These are phyloP conservation scores for Sugiyamaella chiloensis DNA, from an alignment of 805 yeast species.

Conservation along the genomic window DNA sequence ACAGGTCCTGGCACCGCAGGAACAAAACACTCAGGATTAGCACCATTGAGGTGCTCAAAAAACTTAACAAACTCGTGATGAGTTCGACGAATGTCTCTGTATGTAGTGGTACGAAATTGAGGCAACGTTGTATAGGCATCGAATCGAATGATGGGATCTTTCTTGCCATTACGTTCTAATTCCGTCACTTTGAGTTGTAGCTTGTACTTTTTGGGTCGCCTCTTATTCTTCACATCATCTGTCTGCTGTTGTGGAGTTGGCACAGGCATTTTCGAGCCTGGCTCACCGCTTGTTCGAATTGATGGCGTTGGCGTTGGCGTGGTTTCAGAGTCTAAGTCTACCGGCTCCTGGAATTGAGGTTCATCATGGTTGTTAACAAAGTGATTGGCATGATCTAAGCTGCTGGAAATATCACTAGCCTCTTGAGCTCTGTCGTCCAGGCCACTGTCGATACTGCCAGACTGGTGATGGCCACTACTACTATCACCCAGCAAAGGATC, in stretches of 20 bases:
- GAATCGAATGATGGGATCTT: slow-evolving; percentile 76
- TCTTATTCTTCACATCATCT: not conserved
- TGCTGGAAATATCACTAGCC: not conserved
- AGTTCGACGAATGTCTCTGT: slow-evolving; percentile 75
- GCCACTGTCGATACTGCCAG: not conserved
- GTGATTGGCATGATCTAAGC: not conserved
- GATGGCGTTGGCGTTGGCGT: not conserved
- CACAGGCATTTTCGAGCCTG: not conserved
- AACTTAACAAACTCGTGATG: slow-evolving; percentile 72
- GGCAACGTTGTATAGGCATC: slow-evolving; percentile 70
- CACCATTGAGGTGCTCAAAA: slow-evolving; percentile 71
- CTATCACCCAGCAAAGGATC: not conserved
- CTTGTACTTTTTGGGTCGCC: slow-evolving; percentile 33
- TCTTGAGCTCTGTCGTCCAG: slow-evolving; percentile 1
- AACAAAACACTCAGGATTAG: slow-evolving; percentile 88
- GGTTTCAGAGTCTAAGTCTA: not conserved
- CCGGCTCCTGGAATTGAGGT: not conserved
- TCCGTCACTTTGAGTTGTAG: slow-evolving; percentile 58
- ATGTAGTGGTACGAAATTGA: slow-evolving; percentile 64
- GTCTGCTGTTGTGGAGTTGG: not conserved
- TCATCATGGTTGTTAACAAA: not conserved
- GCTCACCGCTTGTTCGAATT: not conserved
- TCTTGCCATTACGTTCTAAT: slow-evolving; percentile 68
- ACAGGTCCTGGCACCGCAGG: slow-evolving; percentile 78
- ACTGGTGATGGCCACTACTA: not conserved